Evolutionary conservation across 75 land plant species (phyloP).

Genomic region (Pinus tabuliformis): DNA sequence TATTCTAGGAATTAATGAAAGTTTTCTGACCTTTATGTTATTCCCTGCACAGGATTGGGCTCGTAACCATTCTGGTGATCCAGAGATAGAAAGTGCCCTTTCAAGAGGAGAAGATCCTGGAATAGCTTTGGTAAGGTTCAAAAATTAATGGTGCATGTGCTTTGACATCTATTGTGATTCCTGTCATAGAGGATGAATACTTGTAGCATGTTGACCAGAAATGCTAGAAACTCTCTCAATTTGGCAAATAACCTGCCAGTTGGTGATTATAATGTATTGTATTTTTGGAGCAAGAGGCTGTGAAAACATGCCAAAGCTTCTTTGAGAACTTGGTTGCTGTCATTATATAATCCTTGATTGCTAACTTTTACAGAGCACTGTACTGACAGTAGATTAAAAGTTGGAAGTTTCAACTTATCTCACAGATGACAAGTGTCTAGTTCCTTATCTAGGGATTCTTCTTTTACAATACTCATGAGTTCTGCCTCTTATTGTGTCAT

Average conservation of each 20-base stretch:
- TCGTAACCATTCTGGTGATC: constrained; percentile 86
- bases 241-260: neutral
- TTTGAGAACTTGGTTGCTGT: neutral
- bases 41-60: constrained; percentile 85
- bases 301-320: neutral
- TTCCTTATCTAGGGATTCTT: no score
- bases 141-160: constrained; percentile 2
- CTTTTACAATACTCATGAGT: no score
- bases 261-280: neutral
- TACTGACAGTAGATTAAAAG: no score
- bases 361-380: no score
- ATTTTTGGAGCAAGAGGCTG: neutral
- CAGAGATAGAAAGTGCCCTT: constrained; percentile 66
- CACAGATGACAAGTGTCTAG: no score
- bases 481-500: no score
- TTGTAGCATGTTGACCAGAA: neutral
- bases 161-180: neutral
- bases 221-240: neutral
- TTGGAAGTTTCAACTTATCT: no score
- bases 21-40: neutral
- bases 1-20: neutral
- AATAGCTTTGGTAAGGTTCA: constrained; percentile 66
- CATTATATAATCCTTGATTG: neutral
- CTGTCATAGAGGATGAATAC: neutral
- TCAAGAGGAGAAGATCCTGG: constrained; percentile 89